Evolutionary conservation across 192 early-diverging fungal genomes (phyloP).

Genomic region (Ramicandelaber brevisporus): DNA sequence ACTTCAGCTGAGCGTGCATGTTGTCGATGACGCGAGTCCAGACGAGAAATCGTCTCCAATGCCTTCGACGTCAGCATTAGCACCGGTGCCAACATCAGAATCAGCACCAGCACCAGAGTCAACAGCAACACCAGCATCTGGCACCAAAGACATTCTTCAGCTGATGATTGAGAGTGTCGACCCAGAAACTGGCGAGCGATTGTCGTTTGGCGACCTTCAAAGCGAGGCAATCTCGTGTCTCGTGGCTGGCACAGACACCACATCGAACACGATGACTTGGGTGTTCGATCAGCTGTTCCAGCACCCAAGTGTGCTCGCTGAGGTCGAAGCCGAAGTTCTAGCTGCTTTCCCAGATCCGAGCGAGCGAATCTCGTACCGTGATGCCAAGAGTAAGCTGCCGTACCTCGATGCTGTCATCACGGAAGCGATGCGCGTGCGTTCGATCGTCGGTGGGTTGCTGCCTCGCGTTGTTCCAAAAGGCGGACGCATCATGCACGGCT

Average conservation of each 20-base stretch:
- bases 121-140: too few relatives aligned
- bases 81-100: too few relatives aligned
- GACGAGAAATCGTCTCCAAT: too few relatives aligned
- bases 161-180: not conserved
- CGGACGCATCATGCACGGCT: not conserved
- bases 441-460: not conserved
- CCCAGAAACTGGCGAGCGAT: not conserved
- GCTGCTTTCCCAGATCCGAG: not conserved
- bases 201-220: not conserved
- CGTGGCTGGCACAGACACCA: not conserved
- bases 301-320: not conserved
- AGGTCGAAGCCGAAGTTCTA: not conserved
- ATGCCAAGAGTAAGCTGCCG: constrained; percentile 7
- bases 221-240: not conserved
- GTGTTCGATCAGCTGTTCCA: not conserved
- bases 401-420: constrained; percentile 13
- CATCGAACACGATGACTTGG: not conserved
- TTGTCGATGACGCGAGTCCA: too few relatives aligned
- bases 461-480: constrained; percentile 1
- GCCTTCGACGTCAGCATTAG: too few relatives aligned
- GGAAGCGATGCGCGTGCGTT: constrained; percentile 11
- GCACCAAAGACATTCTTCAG: not conserved
- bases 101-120: too few relatives aligned
- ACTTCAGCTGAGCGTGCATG: too few relatives aligned
- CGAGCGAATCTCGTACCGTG: constrained; percentile 4